Base-by-base conservation (phyloP, 2,329 filamentous ascomycete genomes). In the Fusarium sp. region DNA sequence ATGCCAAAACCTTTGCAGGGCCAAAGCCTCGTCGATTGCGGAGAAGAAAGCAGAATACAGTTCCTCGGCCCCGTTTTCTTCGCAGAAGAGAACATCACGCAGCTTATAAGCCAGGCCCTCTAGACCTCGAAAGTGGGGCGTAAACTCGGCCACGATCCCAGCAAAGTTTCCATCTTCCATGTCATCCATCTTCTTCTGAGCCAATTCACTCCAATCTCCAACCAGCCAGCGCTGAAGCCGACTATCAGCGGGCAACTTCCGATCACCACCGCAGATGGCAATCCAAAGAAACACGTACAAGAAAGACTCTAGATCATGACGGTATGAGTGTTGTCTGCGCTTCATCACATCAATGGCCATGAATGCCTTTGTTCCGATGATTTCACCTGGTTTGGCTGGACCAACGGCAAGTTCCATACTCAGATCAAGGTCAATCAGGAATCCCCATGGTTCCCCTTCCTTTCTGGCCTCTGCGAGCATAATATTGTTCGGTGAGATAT, bases 401-500 rank as follows among this genome's bases (percentile, higher is more conserved):
- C 70, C 62, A 14, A 62, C 62, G 53, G 69, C 72, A 14, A 74
- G 27, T 38, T 63, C 62, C 11, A 53, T 58, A 2, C 65, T 65
- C 1, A 63, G n/a, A 27, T 71, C 69, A 7, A 75, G 61, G 6
- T 74, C 72, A 1, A 75, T 72, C 0, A 75, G 65, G 2, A 72
- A 25, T 6, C 79, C 80, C 4, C 68, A 73, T 8, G 68, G 64
- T 27, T 68, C 74, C 46, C 61, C 63, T 33, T 65, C 44, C 16
- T 55, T 46, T n/a, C 61, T 2, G 4, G 34, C 25, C 4, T 71
- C 51, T 3, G 74, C 71, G 13, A 82, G 78, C 29, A 82, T 79
- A 16, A 82, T 78, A 53, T 80, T 82, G n/a, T 76, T 73, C 2
- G 75, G 73, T 0, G 77, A 82, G 13, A 82, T 76, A 36, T 81